Evolutionary conservation across 805 yeast species (phyloP).

Genomic region (Hemisphaericaspora nanyangensis): DNA sequence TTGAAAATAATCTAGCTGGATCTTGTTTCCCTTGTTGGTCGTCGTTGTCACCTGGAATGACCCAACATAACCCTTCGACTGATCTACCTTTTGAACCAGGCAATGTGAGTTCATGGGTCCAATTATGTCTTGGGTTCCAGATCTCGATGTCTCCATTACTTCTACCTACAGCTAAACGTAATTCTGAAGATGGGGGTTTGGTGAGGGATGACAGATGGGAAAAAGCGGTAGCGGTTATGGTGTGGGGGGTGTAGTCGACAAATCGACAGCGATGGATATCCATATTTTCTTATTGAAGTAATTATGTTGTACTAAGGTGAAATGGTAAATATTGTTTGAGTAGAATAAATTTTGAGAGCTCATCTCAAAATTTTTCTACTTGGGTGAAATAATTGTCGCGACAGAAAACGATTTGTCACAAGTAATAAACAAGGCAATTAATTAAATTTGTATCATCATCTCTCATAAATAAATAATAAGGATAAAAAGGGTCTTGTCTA

Average conservation of each 20-base stretch:
- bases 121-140: conserved; percentile 82
- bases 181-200: conserved; percentile 38
- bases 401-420: too few relatives aligned
- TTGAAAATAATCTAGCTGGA: conserved; percentile 81
- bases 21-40: too few relatives aligned
- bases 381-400: background rate
- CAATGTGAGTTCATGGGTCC: conserved; percentile 72
- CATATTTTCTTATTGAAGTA: conserved; percentile 32
- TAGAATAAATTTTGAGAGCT: conserved; percentile 1
- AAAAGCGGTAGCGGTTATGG: conserved; percentile 78
- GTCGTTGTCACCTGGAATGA: conserved; percentile 41
- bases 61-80: conserved; percentile 88
- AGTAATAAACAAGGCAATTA: too few relatives aligned
- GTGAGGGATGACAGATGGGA: conserved; percentile 53
- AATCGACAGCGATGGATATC: conserved; percentile 88
- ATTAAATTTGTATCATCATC: too few relatives aligned
- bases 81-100: conserved; percentile 81
- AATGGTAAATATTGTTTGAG: conserved; percentile 1
- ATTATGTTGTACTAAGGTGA: background rate
- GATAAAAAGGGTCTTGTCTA: too few relatives aligned
- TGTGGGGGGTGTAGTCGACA: conserved; percentile 82
- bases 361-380: conserved; percentile 5
- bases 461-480: too few relatives aligned
- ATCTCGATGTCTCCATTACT: conserved; percentile 93
- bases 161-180: conserved; percentile 87